Base-by-base conservation (phyloP, 441 rosid genomes). In the Flueggea neowawraea region DNA sequence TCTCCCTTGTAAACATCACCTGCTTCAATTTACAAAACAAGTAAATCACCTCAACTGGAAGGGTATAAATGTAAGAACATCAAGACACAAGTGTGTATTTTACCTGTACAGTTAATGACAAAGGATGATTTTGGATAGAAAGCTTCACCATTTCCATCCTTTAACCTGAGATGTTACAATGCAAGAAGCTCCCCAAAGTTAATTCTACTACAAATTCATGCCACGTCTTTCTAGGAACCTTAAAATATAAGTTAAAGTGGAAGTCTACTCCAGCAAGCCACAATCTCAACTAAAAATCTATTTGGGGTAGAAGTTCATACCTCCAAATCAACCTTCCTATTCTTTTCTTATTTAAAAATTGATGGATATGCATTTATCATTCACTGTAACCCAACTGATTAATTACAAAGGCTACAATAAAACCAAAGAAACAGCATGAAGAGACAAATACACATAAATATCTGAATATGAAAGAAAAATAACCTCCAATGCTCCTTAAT, bases 1-100 rank as follows among this genome's bases (percentile, higher is more conserved):
- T 22, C 28, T 22, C 28, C 28, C 28, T 22, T 72, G 63, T 85
- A 84, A 57, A 78, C 95, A 83, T 88, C 91, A 62, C 82, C 77
- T 79, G 78, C 64, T 70, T 68, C 64, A 63, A 60, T 31, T 50
- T 31, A 45, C 15, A 43, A 32, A 61, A 22, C 28, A 22, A 22
- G 54, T 60, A 13, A 33, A 32, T 7, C 36, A 60, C 49, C 15
- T 43, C 52, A 12, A 41, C 28, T 39, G 16, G 9, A 36, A 32
- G 57, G 16, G 28, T 0, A 58, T 13, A 5, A 11, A 36, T 28
- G 17, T 32, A 33, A 39, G 33, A 41, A 7, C 8, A n/a, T 16
- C 32, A 9, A 3, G 43, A 53, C 10, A 15, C 44, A 41, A 52
- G 47, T 10, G 69, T 69, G 59, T 55, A 22, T 12, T 56, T 57